Evolutionary conservation across 1,284 basidiomycete genomes (phyloP).

Genomic region (Crucibulum parvulum): DNA sequence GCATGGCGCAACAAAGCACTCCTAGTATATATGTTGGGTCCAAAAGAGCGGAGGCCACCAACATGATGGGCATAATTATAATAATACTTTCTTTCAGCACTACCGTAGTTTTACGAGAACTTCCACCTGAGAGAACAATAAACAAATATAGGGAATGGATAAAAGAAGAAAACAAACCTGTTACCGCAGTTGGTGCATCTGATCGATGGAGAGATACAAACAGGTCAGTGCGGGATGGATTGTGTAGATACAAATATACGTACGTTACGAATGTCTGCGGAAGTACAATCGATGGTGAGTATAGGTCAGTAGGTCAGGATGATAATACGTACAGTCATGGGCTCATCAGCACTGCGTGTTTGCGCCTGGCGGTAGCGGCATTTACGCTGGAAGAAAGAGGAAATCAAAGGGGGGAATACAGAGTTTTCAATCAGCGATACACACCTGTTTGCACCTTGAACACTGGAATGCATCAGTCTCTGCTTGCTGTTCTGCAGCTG

Average conservation of each 20-base stretch:
- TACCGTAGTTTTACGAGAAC: constrained; percentile 54
- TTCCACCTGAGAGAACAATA: constrained; percentile 58
- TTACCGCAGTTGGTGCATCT: constrained; percentile 43
- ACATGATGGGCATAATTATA: background rate
- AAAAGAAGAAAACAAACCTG: constrained; percentile 15
- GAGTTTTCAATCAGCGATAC: constrained; percentile 9
- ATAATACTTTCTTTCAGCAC: background rate
- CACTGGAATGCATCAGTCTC: constrained; percentile 99
- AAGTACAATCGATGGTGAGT: constrained; percentile 3
- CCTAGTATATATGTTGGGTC: too few relatives aligned
- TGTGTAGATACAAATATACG: constrained; percentile 13
- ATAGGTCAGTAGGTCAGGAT: constrained; percentile 7
- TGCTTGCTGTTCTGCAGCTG: constrained; percentile 88
- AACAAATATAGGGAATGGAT: background rate
- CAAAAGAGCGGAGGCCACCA: too few relatives aligned
- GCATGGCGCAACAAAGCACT: too few relatives aligned
- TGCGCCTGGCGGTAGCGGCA: constrained; percentile 95
- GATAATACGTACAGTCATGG: constrained; percentile 84
- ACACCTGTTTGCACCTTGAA: constrained; percentile 85
- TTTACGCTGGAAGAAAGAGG: constrained; percentile 63
- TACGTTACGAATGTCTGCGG: constrained; percentile 48
- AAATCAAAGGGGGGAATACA: background rate
- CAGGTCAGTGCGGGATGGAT: constrained; percentile 7
- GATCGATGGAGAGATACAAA: background rate
- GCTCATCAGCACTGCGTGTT: constrained; percentile 94